These are phyloP conservation scores for Pisolithus sp. DNA, from an alignment of 768 basidiomycete species.

Conservation along the genomic window DNA sequence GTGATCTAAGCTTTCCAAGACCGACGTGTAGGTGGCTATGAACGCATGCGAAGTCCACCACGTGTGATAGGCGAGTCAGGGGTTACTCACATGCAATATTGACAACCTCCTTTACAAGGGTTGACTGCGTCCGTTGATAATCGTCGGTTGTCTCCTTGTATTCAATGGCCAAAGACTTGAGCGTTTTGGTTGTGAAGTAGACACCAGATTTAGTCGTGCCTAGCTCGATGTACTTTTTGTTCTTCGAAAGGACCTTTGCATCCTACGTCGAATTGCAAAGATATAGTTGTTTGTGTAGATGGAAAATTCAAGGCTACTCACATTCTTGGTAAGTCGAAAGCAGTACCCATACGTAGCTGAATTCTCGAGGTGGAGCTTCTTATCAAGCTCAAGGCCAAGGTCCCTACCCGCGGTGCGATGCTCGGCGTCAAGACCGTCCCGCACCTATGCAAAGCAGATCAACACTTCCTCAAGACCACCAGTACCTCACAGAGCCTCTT, in stretches of 20 bases:
- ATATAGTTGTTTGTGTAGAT: neutral
- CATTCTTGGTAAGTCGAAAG: slow-evolving; percentile 87
- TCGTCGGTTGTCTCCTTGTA: slow-evolving; percentile 58
- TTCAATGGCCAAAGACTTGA: slow-evolving; percentile 69
- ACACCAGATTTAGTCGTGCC: slow-evolving; percentile 80
- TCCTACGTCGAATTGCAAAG: slow-evolving; percentile 48
- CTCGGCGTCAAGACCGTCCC: slow-evolving; percentile 79
- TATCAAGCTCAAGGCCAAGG: slow-evolving; percentile 78
- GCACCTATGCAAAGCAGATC: slow-evolving; percentile 32
- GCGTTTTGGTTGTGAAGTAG: slow-evolving; percentile 75
- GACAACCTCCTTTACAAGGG: slow-evolving; percentile 88
- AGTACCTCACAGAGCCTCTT: too few species aligned
- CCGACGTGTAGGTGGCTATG: slow-evolving; percentile 86
- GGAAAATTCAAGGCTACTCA: slow-evolving; percentile 30
- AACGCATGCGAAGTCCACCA: neutral
- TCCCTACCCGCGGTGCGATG: slow-evolving; percentile 65
- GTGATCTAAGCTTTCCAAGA: slow-evolving; percentile 78
- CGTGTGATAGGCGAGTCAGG: neutral
- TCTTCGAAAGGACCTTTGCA: slow-evolving; percentile 56
- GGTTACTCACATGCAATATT: slow-evolving; percentile 72
- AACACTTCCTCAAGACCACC: neutral
- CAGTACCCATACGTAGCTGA: slow-evolving; percentile 86
- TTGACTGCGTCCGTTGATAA: slow-evolving; percentile 72
- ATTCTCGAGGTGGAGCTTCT: slow-evolving; percentile 94
- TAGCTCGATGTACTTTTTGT: slow-evolving; percentile 74